Percentiles rank a stretch among this genome's conserved stretches.
These are phyloP conservation scores for Chlorella ohadii DNA, from an alignment of 139 green algal species.

Conservation along the genomic window DNA sequence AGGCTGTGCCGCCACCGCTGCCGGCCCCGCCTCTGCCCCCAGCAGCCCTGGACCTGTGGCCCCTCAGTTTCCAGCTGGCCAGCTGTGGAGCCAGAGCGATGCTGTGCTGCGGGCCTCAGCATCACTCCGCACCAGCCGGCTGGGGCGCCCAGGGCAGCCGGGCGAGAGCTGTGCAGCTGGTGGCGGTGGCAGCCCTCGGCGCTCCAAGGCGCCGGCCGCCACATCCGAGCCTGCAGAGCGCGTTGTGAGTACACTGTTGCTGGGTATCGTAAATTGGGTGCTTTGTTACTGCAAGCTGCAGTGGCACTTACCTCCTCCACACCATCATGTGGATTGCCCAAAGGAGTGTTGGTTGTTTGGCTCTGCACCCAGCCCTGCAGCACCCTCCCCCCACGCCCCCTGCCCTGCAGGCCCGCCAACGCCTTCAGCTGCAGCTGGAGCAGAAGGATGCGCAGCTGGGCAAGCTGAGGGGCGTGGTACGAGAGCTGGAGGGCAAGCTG, in stretches of 20 bases:
- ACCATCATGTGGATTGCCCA: background rate
- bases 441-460: conserved; percentile 59
- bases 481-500: conserved; percentile 71
- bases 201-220: background rate
- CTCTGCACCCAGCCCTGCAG: no score
- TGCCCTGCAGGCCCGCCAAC: conserved; percentile 23
- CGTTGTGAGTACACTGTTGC: background rate
- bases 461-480: conserved; percentile 67
- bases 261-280: background rate
- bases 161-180: background rate
- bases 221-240: background rate
- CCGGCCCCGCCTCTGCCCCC: no score
- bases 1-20: background rate
- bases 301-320: background rate
- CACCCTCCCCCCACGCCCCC: no score
- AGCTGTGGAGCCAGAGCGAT: background rate
- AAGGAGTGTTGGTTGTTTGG: no score
- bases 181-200: background rate
- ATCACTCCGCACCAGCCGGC: background rate
- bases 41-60: no score
- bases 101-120: background rate
- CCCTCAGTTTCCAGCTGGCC: no score
- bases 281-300: background rate
- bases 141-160: background rate
- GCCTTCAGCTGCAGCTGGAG: conserved; percentile 38